Evolutionary conservation across 2,329 filamentous ascomycete genomes (phyloP).

Genomic region (Trichoderma sp.): DNA sequence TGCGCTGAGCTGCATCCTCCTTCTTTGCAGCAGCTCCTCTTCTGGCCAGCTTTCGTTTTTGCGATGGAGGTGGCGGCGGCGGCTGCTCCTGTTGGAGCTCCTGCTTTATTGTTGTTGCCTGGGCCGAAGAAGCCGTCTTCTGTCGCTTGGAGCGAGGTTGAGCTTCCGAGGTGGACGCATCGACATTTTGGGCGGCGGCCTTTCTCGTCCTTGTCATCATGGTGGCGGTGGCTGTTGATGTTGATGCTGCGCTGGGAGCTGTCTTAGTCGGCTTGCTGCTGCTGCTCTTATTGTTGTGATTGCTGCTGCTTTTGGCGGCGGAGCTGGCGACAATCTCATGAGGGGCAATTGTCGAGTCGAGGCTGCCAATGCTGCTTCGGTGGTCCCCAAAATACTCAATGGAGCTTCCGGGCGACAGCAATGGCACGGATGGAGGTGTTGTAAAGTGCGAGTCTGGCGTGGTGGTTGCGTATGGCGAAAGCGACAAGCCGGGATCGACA

Average conservation of each 20-base stretch:
- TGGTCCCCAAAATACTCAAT: constrained; percentile 19
- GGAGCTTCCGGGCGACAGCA: constrained; percentile 18
- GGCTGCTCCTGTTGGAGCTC: neutral
- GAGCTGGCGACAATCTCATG: constrained; percentile 7
- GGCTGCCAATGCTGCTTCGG: constrained; percentile 14
- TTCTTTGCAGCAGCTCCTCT: neutral
- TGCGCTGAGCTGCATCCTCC: constrained; percentile 39
- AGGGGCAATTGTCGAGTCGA: neutral
- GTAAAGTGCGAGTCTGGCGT: constrained; percentile 14
- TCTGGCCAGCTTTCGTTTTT: neutral
- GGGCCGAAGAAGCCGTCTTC: neutral
- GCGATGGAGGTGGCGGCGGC: neutral
- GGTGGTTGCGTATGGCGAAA: constrained; percentile 14
- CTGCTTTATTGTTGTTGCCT: neutral
- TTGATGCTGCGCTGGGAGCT: neutral
- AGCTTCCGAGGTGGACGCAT: neutral
- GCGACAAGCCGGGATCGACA: constrained; percentile 18
- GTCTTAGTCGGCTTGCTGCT: neutral
- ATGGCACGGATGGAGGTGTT: neutral
- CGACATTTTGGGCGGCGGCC: neutral
- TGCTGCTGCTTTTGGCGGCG: neutral
- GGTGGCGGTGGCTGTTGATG: neutral
- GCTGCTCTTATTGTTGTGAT: neutral
- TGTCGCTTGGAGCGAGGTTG: constrained; percentile 13
- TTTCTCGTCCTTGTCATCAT: constrained; percentile 5